Conservation (phyloP, 768 basidiomycete genomes). For the Tulasnella sp. region DNA sequence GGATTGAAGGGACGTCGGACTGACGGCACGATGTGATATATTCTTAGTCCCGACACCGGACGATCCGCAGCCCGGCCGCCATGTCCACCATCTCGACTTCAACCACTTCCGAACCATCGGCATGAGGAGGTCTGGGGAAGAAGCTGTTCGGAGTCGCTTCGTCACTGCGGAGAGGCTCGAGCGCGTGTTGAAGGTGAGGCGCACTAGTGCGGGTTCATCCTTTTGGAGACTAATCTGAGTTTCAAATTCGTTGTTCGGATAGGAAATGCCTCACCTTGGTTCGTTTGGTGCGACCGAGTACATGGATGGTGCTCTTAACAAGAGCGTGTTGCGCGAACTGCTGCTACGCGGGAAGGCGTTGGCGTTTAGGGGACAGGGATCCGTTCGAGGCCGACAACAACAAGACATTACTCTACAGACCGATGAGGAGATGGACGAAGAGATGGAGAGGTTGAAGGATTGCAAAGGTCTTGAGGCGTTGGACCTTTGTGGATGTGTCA, state of each 20-base stretch:
- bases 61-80: slow-evolving; percentile 68
- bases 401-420: slow-evolving; percentile 49
- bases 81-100: slow-evolving; percentile 83
- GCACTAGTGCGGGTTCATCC: background rate
- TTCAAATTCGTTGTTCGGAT: slow-evolving; percentile 10
- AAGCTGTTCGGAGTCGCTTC: slow-evolving; percentile 81
- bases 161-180: slow-evolving; percentile 84
- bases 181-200: slow-evolving; percentile 62
- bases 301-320: slow-evolving; percentile 87
- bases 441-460: slow-evolving; percentile 25
- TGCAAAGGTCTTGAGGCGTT: slow-evolving; percentile 67
- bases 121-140: slow-evolving; percentile 85
- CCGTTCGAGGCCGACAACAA: slow-evolving; percentile 19
- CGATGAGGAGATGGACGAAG: slow-evolving; percentile 54
- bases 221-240: slow-evolving; percentile 10
- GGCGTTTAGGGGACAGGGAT: slow-evolving; percentile 34
- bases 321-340: slow-evolving; percentile 79
- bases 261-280: slow-evolving; percentile 84
- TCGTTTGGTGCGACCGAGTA: slow-evolving; percentile 97
- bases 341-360: slow-evolving; percentile 77
- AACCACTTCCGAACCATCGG: slow-evolving; percentile 97
- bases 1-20: slow-evolving; percentile 10
- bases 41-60: slow-evolving; percentile 54
- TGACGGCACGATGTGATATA: background rate
- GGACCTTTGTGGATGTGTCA: slow-evolving; percentile 93